Conservation (phyloP, 1,139 yeast species). For the Fermentozyma sake region DNA sequence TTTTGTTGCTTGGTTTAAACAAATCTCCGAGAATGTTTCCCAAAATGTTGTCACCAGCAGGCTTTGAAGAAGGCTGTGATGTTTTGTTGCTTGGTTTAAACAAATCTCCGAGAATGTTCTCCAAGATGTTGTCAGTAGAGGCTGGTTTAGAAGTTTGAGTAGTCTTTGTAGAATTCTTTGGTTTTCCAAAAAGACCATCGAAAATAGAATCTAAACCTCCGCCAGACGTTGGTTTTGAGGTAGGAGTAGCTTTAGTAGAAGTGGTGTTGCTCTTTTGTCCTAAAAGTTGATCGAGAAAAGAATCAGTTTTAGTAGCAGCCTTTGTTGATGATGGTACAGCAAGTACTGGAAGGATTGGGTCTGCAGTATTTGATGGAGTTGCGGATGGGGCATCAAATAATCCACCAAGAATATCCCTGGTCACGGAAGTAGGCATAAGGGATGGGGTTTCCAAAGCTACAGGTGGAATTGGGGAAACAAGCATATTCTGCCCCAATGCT, state of each 20-base stretch:
- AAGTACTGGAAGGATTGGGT: slow-evolving; percentile 4
- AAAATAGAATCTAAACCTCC: no score
- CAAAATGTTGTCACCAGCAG: slow-evolving; percentile 4
- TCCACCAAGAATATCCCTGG: slow-evolving; percentile 2
- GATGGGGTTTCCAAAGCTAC: no score
- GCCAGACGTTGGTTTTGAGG: slow-evolving; percentile 6
- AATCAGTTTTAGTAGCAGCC: slow-evolving; percentile 5
- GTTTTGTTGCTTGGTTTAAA: slow-evolving; percentile 6
- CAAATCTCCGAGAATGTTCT: slow-evolving; percentile 5
- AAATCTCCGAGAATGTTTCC: slow-evolving; percentile 6
- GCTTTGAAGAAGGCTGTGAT: slow-evolving; percentile 2
- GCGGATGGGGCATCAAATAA: slow-evolving; percentile 7
- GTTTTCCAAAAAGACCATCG: no score
- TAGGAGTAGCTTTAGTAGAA: slow-evolving; percentile 7
- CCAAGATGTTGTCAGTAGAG: slow-evolving; percentile 5
- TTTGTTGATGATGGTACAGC: slow-evolving; percentile 8
- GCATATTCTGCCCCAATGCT: no score
- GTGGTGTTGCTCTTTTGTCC: slow-evolving; percentile 3
- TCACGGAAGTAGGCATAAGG: no score
- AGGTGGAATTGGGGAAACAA: no score
- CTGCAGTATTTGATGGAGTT: not conserved
- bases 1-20: slow-evolving; percentile 5
- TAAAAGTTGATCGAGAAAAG: slow-evolving; percentile 9
- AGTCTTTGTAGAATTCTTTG: slow-evolving; percentile 3
- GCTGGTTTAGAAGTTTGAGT: slow-evolving; percentile 12